Conservation (phyloP, 331 rosid genomes). For the Dryas integrifolia region DNA sequence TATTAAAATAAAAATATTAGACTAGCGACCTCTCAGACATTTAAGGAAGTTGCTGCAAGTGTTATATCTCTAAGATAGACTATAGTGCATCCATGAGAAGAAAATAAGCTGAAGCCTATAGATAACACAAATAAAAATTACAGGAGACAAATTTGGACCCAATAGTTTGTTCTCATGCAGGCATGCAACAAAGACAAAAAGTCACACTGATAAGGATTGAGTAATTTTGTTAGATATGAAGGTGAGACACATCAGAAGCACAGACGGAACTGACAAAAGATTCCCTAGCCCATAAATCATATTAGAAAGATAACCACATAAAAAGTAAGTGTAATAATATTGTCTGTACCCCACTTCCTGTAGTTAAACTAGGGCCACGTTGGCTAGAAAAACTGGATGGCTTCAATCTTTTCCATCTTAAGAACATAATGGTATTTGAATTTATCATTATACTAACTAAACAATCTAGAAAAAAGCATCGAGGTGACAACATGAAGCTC, state of each 20-base stretch:
- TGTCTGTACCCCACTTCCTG: constrained; percentile 1
- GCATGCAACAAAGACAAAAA: not conserved
- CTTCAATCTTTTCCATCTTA: not conserved
- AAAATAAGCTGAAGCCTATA: not conserved
- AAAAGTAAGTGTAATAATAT: not conserved
- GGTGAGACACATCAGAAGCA: constrained; percentile 5
- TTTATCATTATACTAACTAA: not conserved
- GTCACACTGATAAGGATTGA: not conserved
- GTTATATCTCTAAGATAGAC: not conserved
- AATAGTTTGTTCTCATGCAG: not conserved
- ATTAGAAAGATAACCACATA: not conserved
- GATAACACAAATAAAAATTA: not conserved
- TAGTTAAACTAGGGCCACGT: not conserved
- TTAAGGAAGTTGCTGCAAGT: not conserved
- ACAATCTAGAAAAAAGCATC: not conserved
- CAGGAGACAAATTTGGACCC: not conserved
- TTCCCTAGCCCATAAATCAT: not conserved
- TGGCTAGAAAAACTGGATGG: not conserved
- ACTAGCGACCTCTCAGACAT: not conserved
- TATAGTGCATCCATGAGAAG: not conserved
- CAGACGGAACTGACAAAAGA: not conserved
- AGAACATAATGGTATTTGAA: not conserved
- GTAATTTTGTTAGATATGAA: not conserved
- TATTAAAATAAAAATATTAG: not conserved
- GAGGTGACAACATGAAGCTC: constrained; percentile 1